Percentiles rank a stretch among this genome's conserved stretches.
Evolutionary conservation across 2,329 filamentous ascomycete species (phyloP).

Genomic region (Talaromyces sp.): DNA sequence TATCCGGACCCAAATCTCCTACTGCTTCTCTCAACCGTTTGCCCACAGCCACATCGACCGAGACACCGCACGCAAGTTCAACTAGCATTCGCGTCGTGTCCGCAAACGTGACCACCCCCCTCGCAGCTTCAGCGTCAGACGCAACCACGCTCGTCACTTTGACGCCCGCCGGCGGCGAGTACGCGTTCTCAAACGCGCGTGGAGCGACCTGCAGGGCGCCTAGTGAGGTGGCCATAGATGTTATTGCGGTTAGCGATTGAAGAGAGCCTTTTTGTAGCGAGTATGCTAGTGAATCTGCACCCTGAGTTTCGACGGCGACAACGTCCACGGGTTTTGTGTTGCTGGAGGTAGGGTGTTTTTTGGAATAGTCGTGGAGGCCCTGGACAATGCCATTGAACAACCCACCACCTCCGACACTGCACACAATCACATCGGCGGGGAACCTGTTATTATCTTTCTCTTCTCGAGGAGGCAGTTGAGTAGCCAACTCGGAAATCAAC

Average conservation of each 20-base stretch:
- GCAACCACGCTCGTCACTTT: slow-evolving; percentile 57
- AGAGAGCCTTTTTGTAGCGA: slow-evolving; percentile 51
- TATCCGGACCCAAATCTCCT: slow-evolving; percentile 22
- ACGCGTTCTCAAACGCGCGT: slow-evolving; percentile 58
- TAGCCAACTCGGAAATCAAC: slow-evolving; percentile 30
- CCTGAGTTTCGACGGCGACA: slow-evolving; percentile 67
- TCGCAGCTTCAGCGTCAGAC: slow-evolving; percentile 69
- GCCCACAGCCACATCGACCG: slow-evolving; percentile 46
- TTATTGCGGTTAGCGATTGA: slow-evolving; percentile 61
- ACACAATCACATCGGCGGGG: slow-evolving; percentile 64
- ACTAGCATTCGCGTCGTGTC: slow-evolving; percentile 75
- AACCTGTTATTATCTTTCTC: slow-evolving; percentile 13
- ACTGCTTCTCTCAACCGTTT: slow-evolving; percentile 20
- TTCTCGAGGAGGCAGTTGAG: slow-evolving; percentile 24
- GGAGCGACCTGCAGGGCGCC: slow-evolving; percentile 62
- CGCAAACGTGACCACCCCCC: slow-evolving; percentile 66
- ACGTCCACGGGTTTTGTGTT: slow-evolving; percentile 35
- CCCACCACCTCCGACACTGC: slow-evolving; percentile 72
- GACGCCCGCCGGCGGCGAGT: slow-evolving; percentile 29
- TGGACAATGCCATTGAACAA: slow-evolving; percentile 68
- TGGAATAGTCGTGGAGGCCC: slow-evolving; percentile 44
- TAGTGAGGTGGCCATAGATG: slow-evolving; percentile 65
- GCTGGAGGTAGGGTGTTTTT: not conserved
- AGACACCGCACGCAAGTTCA: slow-evolving; percentile 77
- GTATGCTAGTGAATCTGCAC: slow-evolving; percentile 62